Evolutionary conservation across 1,284 basidiomycete species (phyloP).

Genomic region (Neolentinus lepideus): DNA sequence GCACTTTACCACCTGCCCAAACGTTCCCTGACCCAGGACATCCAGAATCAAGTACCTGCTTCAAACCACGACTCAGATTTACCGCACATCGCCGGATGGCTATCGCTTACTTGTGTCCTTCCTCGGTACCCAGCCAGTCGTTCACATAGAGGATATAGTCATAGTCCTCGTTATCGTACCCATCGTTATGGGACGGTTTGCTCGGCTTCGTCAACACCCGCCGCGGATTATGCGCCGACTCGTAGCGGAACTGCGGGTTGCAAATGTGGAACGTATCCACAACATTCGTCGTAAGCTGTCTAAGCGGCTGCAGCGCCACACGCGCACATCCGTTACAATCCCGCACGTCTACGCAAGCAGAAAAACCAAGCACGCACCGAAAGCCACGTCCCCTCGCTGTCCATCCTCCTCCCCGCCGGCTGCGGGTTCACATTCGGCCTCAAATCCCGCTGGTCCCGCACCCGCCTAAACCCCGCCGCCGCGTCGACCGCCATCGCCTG

Average conservation of each 20-base stretch:
- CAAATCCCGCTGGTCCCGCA: constrained; percentile 65
- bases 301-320: constrained; percentile 55
- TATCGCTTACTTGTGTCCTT: constrained; percentile 77
- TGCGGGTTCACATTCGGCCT: constrained; percentile 57
- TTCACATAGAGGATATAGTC: constrained; percentile 98
- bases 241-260: constrained; percentile 90
- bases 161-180: constrained; percentile 94
- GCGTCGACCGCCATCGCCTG: constrained; percentile 64
- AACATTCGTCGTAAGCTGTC: constrained; percentile 82
- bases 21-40: constrained; percentile 96
- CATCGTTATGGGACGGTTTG: constrained; percentile 90
- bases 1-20: constrained; percentile 99
- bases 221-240: constrained; percentile 86
- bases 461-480: constrained; percentile 65
- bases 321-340: background rate
- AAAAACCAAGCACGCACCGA: constrained; percentile 43
- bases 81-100: background rate
- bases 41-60: constrained; percentile 93
- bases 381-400: constrained; percentile 53
- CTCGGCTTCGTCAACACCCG: constrained; percentile 94
- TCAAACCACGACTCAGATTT: constrained; percentile 7
- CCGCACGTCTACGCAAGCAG: constrained; percentile 8
- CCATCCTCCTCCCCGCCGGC: constrained; percentile 57
- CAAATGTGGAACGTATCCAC: constrained; percentile 88
- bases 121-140: constrained; percentile 87